Evolutionary conservation across 2,329 filamentous ascomycete species (phyloP).

Genomic region (Trichoderma gracile): DNA sequence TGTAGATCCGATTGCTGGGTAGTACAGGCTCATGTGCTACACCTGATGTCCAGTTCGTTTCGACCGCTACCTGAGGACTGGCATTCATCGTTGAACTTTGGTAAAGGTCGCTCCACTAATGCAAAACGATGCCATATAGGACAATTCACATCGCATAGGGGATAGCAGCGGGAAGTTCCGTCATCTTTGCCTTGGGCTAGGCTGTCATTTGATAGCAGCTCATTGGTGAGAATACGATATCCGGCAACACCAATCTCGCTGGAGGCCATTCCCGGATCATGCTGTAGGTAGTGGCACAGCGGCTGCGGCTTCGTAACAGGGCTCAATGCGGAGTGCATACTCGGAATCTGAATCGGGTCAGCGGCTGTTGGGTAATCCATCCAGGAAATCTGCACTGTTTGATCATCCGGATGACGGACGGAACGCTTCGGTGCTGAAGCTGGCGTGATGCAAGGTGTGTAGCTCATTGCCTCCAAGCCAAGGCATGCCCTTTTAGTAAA

Average conservation of each 20-base stretch:
- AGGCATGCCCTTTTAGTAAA: not conserved
- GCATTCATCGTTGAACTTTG: not conserved
- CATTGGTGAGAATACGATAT: not conserved
- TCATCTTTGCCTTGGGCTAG: not conserved
- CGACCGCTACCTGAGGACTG: not conserved
- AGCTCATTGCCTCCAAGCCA: not conserved
- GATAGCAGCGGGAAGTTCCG: not conserved
- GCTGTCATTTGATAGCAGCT: not conserved
- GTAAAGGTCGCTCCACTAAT: not conserved
- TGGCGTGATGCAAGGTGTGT: not conserved
- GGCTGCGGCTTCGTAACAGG: not conserved
- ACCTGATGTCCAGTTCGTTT: not conserved
- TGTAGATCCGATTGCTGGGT: slow-evolving; percentile 3
- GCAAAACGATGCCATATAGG: not conserved
- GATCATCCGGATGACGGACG: not conserved
- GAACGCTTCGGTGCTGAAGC: not conserved
- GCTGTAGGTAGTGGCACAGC: not conserved
- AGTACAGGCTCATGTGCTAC: not conserved
- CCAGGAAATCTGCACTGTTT: not conserved
- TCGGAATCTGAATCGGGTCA: not conserved
- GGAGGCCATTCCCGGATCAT: not conserved
- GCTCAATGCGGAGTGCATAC: not conserved
- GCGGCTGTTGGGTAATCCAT: not conserved
- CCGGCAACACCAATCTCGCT: not conserved
- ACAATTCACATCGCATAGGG: not conserved